Evolutionary conservation across 2,329 filamentous ascomycete genomes (phyloP).

Genomic region (Nothomitra cinnamomea): DNA sequence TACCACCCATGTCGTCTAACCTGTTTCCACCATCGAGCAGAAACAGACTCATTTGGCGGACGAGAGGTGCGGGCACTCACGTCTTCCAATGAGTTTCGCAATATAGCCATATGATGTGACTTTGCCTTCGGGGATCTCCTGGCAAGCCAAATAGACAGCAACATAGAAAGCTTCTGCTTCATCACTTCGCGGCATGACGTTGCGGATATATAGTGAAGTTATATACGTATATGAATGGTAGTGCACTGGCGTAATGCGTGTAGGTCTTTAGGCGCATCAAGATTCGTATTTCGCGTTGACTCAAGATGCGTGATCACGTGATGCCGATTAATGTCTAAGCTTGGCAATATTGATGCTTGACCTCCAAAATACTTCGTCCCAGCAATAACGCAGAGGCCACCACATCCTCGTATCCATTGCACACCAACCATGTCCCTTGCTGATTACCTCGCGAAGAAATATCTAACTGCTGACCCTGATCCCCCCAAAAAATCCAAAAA

Average conservation of each 20-base stretch:
- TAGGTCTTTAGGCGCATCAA: not conserved
- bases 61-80: conserved; percentile 28
- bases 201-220: not conserved
- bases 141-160: conserved; percentile 68
- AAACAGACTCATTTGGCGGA: not conserved
- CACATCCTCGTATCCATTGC: not conserved
- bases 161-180: conserved; percentile 58
- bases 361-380: too few species aligned
- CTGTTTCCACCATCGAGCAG: not conserved
- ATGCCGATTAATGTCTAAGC: too few species aligned
- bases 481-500: conserved; percentile 33
- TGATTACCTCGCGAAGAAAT: conserved; percentile 79
- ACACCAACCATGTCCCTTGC: conserved; percentile 44
- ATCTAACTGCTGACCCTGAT: conserved; percentile 49
- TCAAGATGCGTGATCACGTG: not conserved
- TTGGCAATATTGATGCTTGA: too few species aligned
- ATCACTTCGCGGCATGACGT: conserved; percentile 49
- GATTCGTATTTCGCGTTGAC: not conserved
- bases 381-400: too few species aligned
- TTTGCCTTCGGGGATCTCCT: conserved; percentile 66
- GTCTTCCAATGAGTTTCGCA: conserved; percentile 52
- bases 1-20: not conserved
- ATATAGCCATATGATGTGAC: conserved; percentile 84
- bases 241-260: not conserved
- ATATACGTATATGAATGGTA: not conserved